Conservation (phyloP, 2,329 filamentous ascomycete genomes). For the Fusarium pilosicola region DNA sequence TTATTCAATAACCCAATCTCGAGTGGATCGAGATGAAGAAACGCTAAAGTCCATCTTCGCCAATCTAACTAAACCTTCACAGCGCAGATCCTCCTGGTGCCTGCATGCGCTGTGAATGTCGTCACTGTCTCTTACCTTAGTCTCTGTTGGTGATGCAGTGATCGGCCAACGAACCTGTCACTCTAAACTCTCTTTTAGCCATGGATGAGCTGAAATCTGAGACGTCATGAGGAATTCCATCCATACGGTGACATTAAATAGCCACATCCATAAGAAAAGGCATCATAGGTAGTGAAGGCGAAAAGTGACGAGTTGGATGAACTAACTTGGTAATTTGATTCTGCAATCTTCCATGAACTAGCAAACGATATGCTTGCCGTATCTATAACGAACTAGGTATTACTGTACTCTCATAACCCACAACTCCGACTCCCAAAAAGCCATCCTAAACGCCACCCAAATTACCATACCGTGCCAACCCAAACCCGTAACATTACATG, state of each 20-base stretch:
- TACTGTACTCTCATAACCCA: conserved; percentile 11
- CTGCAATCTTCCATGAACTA: conserved; percentile 11
- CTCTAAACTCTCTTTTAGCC: conserved; percentile 3
- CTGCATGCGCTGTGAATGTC: conserved; percentile 15
- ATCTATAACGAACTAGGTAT: conserved; percentile 32
- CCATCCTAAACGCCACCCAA: conserved; percentile 19
- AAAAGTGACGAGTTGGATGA: not conserved
- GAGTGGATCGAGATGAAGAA: conserved; percentile 20
- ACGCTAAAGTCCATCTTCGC: conserved; percentile 5
- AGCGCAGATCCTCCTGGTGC: conserved; percentile 16
- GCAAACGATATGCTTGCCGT: conserved; percentile 21
- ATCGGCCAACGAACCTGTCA: conserved; percentile 15
- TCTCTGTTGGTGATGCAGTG: conserved; percentile 5
- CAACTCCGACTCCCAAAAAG: conserved; percentile 2
- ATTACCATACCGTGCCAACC: not conserved
- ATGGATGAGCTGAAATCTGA: not conserved
- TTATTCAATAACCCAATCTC: not conserved
- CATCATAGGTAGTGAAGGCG: not conserved
- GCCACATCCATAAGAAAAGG: not conserved
- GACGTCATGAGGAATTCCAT: conserved; percentile 1
- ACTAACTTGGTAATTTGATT: not conserved
- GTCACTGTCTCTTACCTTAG: conserved; percentile 22
- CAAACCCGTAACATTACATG: conserved; percentile 6
- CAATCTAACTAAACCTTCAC: conserved; percentile 1
- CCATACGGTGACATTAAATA: not conserved